These are phyloP conservation scores for Vickermania spadyakhi DNA, from an alignment of 208 protist species.

Conservation along the genomic window DNA sequence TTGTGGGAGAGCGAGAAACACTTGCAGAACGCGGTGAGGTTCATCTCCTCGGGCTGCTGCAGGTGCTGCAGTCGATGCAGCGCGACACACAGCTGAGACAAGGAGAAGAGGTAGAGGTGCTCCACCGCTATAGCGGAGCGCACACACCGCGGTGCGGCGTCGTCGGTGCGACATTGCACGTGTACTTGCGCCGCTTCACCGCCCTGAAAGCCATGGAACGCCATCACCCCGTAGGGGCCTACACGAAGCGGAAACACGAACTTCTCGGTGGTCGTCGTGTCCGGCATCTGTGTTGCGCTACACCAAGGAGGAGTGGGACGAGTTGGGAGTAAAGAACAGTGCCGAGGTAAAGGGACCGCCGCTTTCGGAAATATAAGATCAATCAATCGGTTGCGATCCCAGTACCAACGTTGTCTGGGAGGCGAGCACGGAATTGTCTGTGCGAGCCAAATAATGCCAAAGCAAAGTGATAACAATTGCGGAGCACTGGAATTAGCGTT, in stretches of 20 bases:
- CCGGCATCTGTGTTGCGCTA: not conserved
- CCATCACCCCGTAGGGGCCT: conserved; percentile 26
- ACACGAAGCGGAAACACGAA: conserved; percentile 13
- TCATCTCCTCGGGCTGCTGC: conserved; percentile 5
- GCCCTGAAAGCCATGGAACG: conserved; percentile 37
- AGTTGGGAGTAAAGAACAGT: no score
- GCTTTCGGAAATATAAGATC: no score
- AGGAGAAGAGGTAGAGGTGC: conserved; percentile 49
- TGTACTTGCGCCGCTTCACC: conserved; percentile 28
- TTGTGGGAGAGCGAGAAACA: conserved; percentile 53
- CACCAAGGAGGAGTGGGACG: no score
- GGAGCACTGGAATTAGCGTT: no score
- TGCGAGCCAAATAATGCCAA: no score
- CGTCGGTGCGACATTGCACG: conserved; percentile 24
- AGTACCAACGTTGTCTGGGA: no score
- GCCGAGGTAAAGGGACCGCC: no score
- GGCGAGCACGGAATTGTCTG: no score
- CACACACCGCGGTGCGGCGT: not conserved
- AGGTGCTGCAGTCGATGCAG: conserved; percentile 33
- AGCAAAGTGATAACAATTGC: no score
- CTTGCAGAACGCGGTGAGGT: conserved; percentile 38
- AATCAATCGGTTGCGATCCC: no score
- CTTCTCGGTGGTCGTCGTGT: conserved; percentile 2
- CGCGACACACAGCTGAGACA: conserved; percentile 50
- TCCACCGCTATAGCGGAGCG: not conserved